phyloP scores from a whole-genome alignment of 768 basidiomycete genomes.

The Tylopilus sp. region DNA sequence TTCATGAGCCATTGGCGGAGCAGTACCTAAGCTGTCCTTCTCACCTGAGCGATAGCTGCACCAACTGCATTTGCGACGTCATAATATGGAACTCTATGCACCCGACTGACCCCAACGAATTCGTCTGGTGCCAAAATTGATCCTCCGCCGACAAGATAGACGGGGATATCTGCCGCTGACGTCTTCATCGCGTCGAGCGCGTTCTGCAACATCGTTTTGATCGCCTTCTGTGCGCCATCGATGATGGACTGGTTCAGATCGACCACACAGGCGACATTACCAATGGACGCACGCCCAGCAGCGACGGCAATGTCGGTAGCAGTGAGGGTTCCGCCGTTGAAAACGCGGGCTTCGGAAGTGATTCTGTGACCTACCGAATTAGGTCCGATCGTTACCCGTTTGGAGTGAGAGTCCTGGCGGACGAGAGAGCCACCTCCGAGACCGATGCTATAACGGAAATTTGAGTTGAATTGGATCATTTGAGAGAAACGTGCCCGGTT shows the following conservation, averaged over 20 bases:
- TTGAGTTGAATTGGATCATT: not conserved
- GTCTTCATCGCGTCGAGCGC: constrained; percentile 66
- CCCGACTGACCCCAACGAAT: constrained; percentile 50
- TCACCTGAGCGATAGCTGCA: constrained; percentile 12
- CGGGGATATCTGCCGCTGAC: constrained; percentile 49
- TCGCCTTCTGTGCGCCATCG: constrained; percentile 36
- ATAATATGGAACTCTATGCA: constrained; percentile 48
- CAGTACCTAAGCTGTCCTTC: not conserved
- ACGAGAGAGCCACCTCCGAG: constrained; percentile 64
- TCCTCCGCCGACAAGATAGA: constrained; percentile 64
- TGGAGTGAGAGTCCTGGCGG: constrained; percentile 29
- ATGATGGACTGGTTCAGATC: constrained; percentile 27
- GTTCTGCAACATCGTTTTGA: constrained; percentile 43
- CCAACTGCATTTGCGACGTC: constrained; percentile 64
- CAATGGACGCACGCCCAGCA: constrained; percentile 30
- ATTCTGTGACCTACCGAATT: constrained; percentile 61
- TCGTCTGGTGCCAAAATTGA: constrained; percentile 52
- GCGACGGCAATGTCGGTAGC: constrained; percentile 59
- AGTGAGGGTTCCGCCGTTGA: constrained; percentile 56
- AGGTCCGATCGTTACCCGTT: constrained; percentile 53
- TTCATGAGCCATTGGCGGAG: constrained; percentile 2
- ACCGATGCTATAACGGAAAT: constrained; percentile 41
- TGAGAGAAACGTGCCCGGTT: constrained; percentile 1
- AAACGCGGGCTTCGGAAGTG: constrained; percentile 46
- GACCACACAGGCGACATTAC: constrained; percentile 22